phyloP scores from a whole-genome alignment of 108 stramenopile genomes.

The Cyclotella choctawhatcheeana region DNA sequence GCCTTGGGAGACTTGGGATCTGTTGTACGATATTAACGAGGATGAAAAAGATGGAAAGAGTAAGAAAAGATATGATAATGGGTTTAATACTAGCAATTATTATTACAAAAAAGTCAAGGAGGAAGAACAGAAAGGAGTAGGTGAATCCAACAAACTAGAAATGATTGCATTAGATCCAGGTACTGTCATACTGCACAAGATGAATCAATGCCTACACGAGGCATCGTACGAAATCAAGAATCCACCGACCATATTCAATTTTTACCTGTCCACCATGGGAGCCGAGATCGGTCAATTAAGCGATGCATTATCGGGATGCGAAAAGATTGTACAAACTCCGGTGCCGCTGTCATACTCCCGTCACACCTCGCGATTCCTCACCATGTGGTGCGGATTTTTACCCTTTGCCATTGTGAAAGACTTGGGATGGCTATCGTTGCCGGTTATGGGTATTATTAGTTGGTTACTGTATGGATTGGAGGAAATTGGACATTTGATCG shows the following conservation, averaged over 20 bases:
- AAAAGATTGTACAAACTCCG: conserved; percentile 66
- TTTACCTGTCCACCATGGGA: conserved; percentile 44
- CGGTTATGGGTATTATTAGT: conserved; percentile 47
- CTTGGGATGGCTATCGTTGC: conserved; percentile 44
- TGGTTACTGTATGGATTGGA: conserved; percentile 70
- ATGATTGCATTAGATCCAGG: conserved; percentile 1
- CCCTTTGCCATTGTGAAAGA: conserved; percentile 55
- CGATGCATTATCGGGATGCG: conserved; percentile 40
- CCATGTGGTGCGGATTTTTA: conserved; percentile 52
- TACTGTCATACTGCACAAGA: conserved; percentile 9
- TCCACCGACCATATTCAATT: conserved; percentile 17
- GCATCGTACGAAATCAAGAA: conserved; percentile 18
- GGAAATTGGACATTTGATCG: conserved; percentile 77
- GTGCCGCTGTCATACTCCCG: conserved; percentile 61
- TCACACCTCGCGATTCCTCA: conserved; percentile 61
- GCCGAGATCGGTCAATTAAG: conserved; percentile 44
- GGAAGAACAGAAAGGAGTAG: not conserved
- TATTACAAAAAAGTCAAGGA: not conserved
- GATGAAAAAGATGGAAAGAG: conserved; percentile 1
- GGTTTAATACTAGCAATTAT: too few species aligned
- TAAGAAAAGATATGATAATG: not conserved
- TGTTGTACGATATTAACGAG: conserved; percentile 37
- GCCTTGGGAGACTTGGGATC: conserved; percentile 34
- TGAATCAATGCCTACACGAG: conserved; percentile 27
- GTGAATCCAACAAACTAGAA: too few species aligned